Conservation (phyloP, 2,329 filamentous ascomycete species). For the Fusarium hostae region DNA sequence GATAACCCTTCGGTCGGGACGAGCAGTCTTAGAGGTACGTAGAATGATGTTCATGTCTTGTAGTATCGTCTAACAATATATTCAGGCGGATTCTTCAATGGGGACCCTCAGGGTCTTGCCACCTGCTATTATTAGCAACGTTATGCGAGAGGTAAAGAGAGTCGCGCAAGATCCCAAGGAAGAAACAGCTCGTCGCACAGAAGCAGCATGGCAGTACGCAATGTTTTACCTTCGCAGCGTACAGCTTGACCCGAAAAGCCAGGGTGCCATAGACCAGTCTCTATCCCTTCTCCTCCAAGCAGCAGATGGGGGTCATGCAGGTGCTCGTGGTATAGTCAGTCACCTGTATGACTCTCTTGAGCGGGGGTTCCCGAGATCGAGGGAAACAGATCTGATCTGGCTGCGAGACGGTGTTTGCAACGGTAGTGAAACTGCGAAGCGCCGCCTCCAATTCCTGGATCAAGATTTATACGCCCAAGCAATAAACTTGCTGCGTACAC, state of each 20-base stretch:
- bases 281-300: neutral
- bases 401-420: neutral
- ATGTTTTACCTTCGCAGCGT: neutral
- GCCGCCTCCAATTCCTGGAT: neutral
- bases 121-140: neutral
- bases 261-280: neutral
- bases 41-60: neutral
- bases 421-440: neutral
- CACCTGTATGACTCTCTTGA: neutral
- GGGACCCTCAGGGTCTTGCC: rapidly evolving
- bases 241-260: neutral
- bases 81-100: neutral
- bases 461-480: neutral
- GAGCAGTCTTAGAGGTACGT: neutral
- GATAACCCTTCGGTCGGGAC: rapidly evolving
- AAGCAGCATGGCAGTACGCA: neutral
- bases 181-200: rapidly evolving
- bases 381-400: neutral
- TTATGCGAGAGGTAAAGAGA: neutral
- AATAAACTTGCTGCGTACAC: rapidly evolving
- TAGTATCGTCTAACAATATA: neutral
- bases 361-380: rapidly evolving
- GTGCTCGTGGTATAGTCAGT: neutral
- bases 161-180: rapidly evolving
- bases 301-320: neutral